phyloP scores from a whole-genome alignment of 2,329 filamentous ascomycete genomes.

The Colletotrichum lini region DNA sequence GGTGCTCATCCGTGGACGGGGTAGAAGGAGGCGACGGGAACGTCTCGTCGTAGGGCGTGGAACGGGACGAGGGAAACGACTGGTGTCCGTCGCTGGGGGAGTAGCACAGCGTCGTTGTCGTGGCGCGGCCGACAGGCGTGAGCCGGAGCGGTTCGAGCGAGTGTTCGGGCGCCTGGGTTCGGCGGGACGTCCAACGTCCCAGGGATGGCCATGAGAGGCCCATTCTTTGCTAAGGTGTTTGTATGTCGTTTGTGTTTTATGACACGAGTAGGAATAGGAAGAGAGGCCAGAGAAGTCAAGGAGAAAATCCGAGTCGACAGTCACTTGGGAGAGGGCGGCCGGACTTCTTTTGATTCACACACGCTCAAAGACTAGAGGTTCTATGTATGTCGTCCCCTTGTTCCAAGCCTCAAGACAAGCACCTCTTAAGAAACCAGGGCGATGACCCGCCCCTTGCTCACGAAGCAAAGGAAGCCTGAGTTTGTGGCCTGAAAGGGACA shows the following conservation, averaged over 20 bases:
- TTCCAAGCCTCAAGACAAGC: too few species aligned
- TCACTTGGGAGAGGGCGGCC: background rate
- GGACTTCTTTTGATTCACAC: background rate
- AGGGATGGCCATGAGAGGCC: conserved; percentile 4
- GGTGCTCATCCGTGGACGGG: background rate
- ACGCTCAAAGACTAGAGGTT: background rate
- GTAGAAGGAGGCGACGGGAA: background rate
- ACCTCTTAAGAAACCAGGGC: background rate
- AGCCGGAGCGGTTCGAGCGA: conserved; percentile 8
- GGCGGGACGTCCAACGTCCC: conserved; percentile 7
- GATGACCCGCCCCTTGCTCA: background rate
- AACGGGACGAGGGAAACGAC: background rate
- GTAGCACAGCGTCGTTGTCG: background rate
- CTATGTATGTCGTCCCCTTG: background rate
- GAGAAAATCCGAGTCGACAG: background rate
- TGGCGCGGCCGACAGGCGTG: background rate
- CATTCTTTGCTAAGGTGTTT: background rate
- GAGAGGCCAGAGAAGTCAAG: background rate
- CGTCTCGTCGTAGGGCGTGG: background rate
- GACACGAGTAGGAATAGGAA: too few species aligned
- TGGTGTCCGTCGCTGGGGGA: background rate
- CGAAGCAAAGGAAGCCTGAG: background rate
- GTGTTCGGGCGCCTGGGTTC: background rate
- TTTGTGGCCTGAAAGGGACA: background rate
- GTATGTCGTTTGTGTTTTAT: background rate